phyloP scores from a whole-genome alignment of 1,284 basidiomycete genomes.

The Cryptococcus depauperatus region DNA sequence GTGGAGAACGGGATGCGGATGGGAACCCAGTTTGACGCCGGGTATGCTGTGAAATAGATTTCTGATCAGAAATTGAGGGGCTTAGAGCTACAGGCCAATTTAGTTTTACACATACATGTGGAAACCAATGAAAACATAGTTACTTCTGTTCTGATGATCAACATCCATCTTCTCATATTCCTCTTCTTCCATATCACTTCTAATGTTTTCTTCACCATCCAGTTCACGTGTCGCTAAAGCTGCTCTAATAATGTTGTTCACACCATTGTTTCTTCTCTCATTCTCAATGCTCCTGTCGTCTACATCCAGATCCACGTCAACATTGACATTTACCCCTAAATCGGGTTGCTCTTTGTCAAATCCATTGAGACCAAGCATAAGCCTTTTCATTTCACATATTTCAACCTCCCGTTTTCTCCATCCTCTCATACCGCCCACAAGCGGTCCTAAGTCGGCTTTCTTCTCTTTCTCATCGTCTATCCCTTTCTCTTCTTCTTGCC shows the following conservation, averaged over 20 bases:
- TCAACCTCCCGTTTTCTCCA: slow-evolving; percentile 48
- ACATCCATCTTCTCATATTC: slow-evolving; percentile 6
- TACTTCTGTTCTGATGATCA: neutral
- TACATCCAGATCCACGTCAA: neutral
- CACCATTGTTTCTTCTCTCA: slow-evolving; percentile 6
- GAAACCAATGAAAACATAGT: neutral
- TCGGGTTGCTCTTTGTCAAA: neutral
- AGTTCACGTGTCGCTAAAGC: slow-evolving; percentile 2
- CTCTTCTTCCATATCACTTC: slow-evolving; percentile 6
- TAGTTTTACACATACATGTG: neutral
- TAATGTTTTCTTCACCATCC: neutral
- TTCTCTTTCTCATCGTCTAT: neutral
- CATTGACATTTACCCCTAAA: neutral
- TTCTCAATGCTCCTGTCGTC: neutral
- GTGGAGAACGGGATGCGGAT: neutral
- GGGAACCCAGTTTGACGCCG: too few relatives aligned
- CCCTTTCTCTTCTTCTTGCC: neutral
- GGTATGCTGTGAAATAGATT: neutral
- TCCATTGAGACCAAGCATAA: slow-evolving; percentile 4
- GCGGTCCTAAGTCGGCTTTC: slow-evolving; percentile 56
- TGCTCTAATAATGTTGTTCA: slow-evolving; percentile 14
- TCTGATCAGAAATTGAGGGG: neutral
- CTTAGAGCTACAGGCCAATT: neutral
- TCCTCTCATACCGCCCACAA: slow-evolving; percentile 60
- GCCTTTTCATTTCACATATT: slow-evolving; percentile 28